phyloP scores from a whole-genome alignment of 345 rosid species.

The Syzygium aromaticum region DNA sequence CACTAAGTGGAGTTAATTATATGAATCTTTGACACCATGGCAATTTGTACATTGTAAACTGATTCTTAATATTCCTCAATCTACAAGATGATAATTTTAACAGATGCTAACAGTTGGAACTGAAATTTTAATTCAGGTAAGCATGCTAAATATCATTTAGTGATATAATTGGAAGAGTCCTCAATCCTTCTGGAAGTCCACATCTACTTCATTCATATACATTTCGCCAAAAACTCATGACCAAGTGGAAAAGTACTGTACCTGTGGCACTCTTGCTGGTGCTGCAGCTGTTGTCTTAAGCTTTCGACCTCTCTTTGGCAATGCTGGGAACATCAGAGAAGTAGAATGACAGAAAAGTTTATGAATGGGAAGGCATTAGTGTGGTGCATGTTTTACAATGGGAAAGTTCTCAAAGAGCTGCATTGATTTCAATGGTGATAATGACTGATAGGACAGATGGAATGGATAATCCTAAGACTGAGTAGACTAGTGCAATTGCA shows the following conservation, averaged over 20 bases:
- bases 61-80: not conserved
- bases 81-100: not conserved
- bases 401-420: not conserved
- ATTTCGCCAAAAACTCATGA: not conserved
- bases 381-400: not conserved
- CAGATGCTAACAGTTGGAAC: not conserved
- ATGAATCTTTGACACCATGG: not conserved
- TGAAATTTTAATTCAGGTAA: not conserved
- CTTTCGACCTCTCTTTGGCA: slow-evolving; percentile 23
- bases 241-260: not conserved
- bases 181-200: not conserved
- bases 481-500: not conserved
- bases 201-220: not conserved
- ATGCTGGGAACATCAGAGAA: slow-evolving; percentile 1
- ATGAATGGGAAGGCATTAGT: not conserved
- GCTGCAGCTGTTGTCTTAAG: slow-evolving; percentile 17
- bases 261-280: slow-evolving; percentile 19
- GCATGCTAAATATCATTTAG: not conserved
- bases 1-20: not conserved
- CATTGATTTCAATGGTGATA: not conserved
- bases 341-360: not conserved
- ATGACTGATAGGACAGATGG: not conserved
- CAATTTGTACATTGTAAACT: not conserved
- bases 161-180: not conserved
- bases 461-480: not conserved